Evolutionary conservation across 768 basidiomycete species (phyloP), one percentile per base, ranked within the genome.

Genomic region (Pseudohyphozyma bogoriensis): DNA sequence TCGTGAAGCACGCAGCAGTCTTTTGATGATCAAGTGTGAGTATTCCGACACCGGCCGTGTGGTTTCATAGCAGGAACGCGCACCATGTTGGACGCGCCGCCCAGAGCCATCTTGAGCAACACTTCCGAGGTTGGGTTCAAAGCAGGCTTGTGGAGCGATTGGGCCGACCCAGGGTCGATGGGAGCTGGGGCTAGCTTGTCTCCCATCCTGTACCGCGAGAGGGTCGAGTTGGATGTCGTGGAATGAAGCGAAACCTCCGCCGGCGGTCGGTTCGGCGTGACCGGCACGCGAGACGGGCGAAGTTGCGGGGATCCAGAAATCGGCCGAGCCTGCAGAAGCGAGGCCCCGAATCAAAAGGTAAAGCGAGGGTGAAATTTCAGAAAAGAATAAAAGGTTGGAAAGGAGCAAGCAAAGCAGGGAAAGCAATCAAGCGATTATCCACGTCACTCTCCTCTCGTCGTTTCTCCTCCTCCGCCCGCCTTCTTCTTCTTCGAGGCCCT

Each of bases 31-130:
- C 9, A 26, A 6, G 12, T 6, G 11, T 33, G 40, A 4, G 18
- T 24, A 16, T 37, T 11, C 28, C 32, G 40, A n/a, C 22, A 20
- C 42, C 32, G 29, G 2, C 13, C 15, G 1, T 31, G 28, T 20
- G 33, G 13, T 35, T 35, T 4, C 49, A 28, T 11, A 37, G 28
- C 32, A n/a, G 15, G 18, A 20, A 3, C n/a, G 7, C 59, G 33
- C 32, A 65, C 60, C 58, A 60, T 59, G 40, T 66, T 66, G 24
- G 33, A 35, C n/a, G 52, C 28, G 0, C 65, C 65, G 0, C 60
- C 65, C 10, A 66, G 45, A 1, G 22, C 58, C 8, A 66, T 49
- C 44, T 66, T 66, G 6, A 56, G 33, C 28, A 22, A 26, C 3
- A 63, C 59, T 13, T 20, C 58, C 18, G 11, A 58, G 16, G 53